These are phyloP conservation scores for Cercospora zeae-maydis DNA, from an alignment of 2,329 filamentous ascomycete genomes.

Conservation along the genomic window DNA sequence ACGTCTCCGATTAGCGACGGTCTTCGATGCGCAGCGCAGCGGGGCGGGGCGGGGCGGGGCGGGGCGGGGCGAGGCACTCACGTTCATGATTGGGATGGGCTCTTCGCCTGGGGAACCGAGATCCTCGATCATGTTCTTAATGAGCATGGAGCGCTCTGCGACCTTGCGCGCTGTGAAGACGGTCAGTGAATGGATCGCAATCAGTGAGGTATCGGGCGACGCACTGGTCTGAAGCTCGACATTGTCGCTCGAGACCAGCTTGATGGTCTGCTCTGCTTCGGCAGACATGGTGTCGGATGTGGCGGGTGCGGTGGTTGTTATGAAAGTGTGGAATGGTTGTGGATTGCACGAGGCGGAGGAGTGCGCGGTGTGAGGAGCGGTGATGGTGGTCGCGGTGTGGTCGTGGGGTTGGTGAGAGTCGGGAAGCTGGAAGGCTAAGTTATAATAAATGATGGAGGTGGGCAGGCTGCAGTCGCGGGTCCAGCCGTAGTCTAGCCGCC, in stretches of 20 bases:
- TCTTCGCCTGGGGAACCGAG: slow-evolving; percentile 63
- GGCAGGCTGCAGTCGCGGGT: slow-evolving; percentile 1
- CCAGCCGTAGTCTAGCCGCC: neutral
- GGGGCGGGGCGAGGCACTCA: slow-evolving; percentile 31
- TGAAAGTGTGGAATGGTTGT: slow-evolving; percentile 9
- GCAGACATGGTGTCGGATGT: slow-evolving; percentile 34
- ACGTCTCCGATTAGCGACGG: slow-evolving; percentile 29
- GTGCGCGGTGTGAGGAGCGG: slow-evolving; percentile 12
- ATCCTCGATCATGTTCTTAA: slow-evolving; percentile 98
- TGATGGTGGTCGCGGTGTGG: slow-evolving; percentile 1
- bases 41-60: neutral
- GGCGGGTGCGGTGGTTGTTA: slow-evolving; percentile 12
- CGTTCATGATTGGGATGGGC: slow-evolving; percentile 82
- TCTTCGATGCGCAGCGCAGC: neutral
- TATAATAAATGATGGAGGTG: neutral
- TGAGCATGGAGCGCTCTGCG: slow-evolving; percentile 85
- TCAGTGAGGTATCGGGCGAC: slow-evolving; percentile 9
- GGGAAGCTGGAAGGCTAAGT: neutral
- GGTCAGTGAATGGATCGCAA: slow-evolving; percentile 18
- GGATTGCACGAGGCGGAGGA: neutral
- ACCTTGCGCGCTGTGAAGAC: slow-evolving; percentile 65
- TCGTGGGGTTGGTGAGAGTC: neutral
- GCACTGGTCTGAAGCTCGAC: slow-evolving; percentile 44
- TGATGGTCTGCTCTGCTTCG: slow-evolving; percentile 37
- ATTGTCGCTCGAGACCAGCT: slow-evolving; percentile 47